Evolutionary conservation across 1,284 basidiomycete genomes (phyloP), one percentile per base, ranked within the genome.

Genomic region (Ceratobasidium sp.): DNA sequence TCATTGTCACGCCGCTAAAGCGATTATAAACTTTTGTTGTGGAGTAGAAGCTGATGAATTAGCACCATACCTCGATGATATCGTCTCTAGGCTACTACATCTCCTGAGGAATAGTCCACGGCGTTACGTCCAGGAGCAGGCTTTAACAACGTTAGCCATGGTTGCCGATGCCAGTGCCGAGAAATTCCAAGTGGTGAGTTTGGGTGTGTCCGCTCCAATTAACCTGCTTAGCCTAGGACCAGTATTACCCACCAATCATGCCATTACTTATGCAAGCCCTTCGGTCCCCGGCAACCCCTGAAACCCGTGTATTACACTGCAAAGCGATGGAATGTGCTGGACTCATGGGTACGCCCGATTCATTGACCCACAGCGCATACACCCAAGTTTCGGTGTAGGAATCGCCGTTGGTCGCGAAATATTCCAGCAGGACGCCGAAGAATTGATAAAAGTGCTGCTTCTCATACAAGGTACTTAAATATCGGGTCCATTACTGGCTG

Each of bases 241-340:
- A 91, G 87, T 88, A 91, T 79, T 92, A 92, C 77, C 78, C 84
- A 14, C 83, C 85, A 4, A 91, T 92, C 74, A 92, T 92, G 90
- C 91, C 91, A 0, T 81, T 92, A 7, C 78, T 92, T 21, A 78
- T 92, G 75, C 88, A 87, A 74, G 88, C 92, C 0, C 82, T 93
- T 61, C 81, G 85, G 48, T 89, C 91, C 64, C 89, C 88, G n/a
- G 86, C 86, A 58, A 85, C 86, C 0, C 79, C 84, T 2, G 87
- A 88, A 72, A 88, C 90, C 78, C 82, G 85, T 42, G 89, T 88
- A 76, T 77, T 94, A 60, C 83, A 89, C 25, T 87, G 88, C 48
- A 91, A 93, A 77, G 90, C 91, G 2, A 93, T 95, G 89, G 92
- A 94, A 77, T 95, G 92, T 78, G 92, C 90, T 0, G 90, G 90